These are phyloP conservation scores for Aspergillus pseudoviridinutans DNA, from an alignment of 2,329 filamentous ascomycete species.

Conservation along the genomic window DNA sequence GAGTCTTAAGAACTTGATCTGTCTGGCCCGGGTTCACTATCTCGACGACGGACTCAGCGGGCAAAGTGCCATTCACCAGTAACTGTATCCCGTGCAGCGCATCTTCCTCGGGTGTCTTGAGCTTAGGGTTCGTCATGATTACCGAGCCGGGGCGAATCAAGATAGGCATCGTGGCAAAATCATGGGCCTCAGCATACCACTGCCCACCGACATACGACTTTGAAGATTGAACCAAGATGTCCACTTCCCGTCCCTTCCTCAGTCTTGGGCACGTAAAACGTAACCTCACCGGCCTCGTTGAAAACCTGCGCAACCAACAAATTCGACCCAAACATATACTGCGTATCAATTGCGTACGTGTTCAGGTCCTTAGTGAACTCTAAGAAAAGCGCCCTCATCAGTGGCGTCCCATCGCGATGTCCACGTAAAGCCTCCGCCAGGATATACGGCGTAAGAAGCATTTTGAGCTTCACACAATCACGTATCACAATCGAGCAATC, in stretches of 20 bases:
- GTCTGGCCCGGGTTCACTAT: conserved; percentile 24
- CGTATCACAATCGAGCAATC: conserved; percentile 58
- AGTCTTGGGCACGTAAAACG: conserved; percentile 59
- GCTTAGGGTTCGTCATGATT: conserved; percentile 23
- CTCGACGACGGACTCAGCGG: conserved; percentile 17
- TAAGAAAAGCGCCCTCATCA: conserved; percentile 64
- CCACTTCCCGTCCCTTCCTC: conserved; percentile 49
- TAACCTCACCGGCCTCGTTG: conserved; percentile 58
- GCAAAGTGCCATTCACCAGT: conserved; percentile 26
- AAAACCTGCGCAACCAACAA: conserved; percentile 64
- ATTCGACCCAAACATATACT: conserved; percentile 67
- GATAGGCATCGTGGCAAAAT: conserved; percentile 56
- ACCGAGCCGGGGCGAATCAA: conserved; percentile 50
- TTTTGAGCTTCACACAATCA: conserved; percentile 52
- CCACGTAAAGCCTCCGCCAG: conserved; percentile 50
- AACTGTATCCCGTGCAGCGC: conserved; percentile 27
- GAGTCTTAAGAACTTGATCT: conserved; percentile 21
- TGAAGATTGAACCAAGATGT: conserved; percentile 47
- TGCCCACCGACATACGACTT: conserved; percentile 38
- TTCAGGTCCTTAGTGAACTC: conserved; percentile 69
- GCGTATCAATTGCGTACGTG: conserved; percentile 62
- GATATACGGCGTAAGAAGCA: conserved; percentile 57
- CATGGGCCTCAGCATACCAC: conserved; percentile 60
- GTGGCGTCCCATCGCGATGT: conserved; percentile 53
- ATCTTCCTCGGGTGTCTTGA: conserved; percentile 25